Conservation (phyloP, 148 eudicot species). For the Vaccinium macrocarpon region DNA sequence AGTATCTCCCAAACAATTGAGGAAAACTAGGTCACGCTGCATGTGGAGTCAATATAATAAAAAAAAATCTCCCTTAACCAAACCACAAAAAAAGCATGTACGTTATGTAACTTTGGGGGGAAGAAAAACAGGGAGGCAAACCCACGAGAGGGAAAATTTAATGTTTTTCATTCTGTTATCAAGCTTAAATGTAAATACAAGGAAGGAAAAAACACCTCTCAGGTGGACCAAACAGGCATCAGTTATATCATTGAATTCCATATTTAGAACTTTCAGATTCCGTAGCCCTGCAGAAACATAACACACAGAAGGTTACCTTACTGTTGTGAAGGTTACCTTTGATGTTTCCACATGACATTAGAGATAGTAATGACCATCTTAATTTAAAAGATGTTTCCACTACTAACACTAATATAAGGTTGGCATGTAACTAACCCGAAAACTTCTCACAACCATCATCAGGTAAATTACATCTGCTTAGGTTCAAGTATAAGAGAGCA, state of each 20-base stretch:
- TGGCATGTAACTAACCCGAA: constrained; percentile 47
- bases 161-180: not conserved
- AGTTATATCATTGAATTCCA: constrained; percentile 85
- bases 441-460: constrained; percentile 79
- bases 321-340: not conserved
- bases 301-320: not conserved
- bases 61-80: not conserved
- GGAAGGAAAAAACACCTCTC: constrained; percentile 49
- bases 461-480: constrained; percentile 79
- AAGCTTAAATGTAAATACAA: not conserved
- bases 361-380: not conserved
- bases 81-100: not conserved
- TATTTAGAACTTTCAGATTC: constrained; percentile 71
- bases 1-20: not conserved
- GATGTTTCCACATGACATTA: not conserved
- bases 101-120: not conserved
- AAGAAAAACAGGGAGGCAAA: not conserved
- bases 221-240: constrained; percentile 74
- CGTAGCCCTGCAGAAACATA: constrained; percentile 44
- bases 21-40: not conserved
- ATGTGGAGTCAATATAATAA: not conserved
- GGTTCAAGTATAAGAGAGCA: constrained; percentile 73
- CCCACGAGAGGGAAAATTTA: not conserved
- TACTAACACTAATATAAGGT: not conserved
- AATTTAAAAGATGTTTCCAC: not conserved